Base-by-base conservation (phyloP, 805 yeast genomes). In the Cyberlindnera bimundalis region DNA sequence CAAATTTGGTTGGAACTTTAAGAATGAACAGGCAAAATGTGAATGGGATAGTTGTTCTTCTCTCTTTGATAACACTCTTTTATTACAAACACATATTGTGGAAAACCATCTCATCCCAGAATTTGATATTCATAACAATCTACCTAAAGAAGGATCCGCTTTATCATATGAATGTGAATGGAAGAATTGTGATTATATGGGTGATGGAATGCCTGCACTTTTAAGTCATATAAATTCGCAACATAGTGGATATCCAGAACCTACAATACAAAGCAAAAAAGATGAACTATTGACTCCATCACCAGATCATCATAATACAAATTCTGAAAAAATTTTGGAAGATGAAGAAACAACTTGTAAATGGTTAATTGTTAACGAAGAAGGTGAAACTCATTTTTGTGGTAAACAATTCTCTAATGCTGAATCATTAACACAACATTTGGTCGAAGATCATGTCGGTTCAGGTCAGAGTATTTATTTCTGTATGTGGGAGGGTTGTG, bases 401-500 rank as follows among this genome's bases (percentile, higher is more conserved):
- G 65, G 65, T 29, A 45, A 52, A 33, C 46, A 46, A 2, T 89
- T 86, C 53, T 42, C 54, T 4, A 59, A 73, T 6, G 74, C 84
- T 3, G 76, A 77, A 12, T 83, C 73, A 6, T 67, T 93, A 37
- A 87, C 89, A 28, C 67, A 73, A 5, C 99, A 93, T 61, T 54
- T 93, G 15, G 73, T 79, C 8, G 60, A 66, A 6, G 70, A 62
- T 15, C 99, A 93, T 58, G 68, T 93, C 14, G 84, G 84, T 2
- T 73, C 81, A 9, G 89, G 96, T 2, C 74, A 83, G 56, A 73
- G 83, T 2, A 61, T 65, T 17, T 88, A 90, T 56, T 60, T 61
- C 12, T 93, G 99, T 58, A 54, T 62, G 29, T 93, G 99, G 99
- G 60, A 70, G 9, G 82, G 76, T 3, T 93, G 99, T 62, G 73